Evolutionary conservation across 768 basidiomycete genomes (phyloP).

Genomic region (Mycena pura): DNA sequence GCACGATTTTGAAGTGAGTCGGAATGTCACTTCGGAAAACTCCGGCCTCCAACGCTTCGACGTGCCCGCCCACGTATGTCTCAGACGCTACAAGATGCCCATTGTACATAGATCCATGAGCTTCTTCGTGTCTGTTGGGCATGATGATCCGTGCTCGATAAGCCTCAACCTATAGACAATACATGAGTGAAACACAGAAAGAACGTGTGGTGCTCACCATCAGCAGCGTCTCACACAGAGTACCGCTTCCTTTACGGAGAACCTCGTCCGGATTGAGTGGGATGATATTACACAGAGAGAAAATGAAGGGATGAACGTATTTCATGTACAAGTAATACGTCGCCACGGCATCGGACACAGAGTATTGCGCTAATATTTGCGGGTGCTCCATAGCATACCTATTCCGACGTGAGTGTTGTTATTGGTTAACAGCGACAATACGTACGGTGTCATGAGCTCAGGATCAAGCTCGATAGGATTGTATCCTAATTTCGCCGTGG

Average conservation of each 20-base stretch:
- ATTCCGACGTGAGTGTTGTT: constrained; percentile 7
- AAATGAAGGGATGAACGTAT: constrained; percentile 99
- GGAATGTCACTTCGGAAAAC: constrained; percentile 97
- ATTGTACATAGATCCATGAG: constrained; percentile 90
- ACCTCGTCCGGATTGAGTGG: constrained; percentile 97
- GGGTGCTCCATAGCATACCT: constrained; percentile 98
- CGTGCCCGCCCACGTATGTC: constrained; percentile 98
- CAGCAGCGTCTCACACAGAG: constrained; percentile 94
- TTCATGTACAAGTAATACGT: constrained; percentile 99
- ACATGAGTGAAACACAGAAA: not conserved
- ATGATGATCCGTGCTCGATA: constrained; percentile 92
- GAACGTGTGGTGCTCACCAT: constrained; percentile 81
- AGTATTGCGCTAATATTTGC: constrained; percentile 93
- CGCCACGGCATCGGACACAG: constrained; percentile 99
- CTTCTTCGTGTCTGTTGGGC: constrained; percentile 97
- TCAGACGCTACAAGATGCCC: constrained; percentile 97
- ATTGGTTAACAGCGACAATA: constrained; percentile 19
- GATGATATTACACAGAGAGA: constrained; percentile 99
- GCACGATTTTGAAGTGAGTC: constrained; percentile 94
- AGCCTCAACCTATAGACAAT: constrained; percentile 82
- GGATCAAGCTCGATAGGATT: constrained; percentile 97
- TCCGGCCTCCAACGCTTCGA: constrained; percentile 97
- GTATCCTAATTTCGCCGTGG: constrained; percentile 94
- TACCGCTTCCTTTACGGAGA: constrained; percentile 93
- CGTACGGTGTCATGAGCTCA: constrained; percentile 98